Percentiles rank a stretch among this genome's conserved stretches.
These are phyloP conservation scores for Backusella westeae DNA, from an alignment of 192 early-diverging fungal species.

Conservation along the genomic window DNA sequence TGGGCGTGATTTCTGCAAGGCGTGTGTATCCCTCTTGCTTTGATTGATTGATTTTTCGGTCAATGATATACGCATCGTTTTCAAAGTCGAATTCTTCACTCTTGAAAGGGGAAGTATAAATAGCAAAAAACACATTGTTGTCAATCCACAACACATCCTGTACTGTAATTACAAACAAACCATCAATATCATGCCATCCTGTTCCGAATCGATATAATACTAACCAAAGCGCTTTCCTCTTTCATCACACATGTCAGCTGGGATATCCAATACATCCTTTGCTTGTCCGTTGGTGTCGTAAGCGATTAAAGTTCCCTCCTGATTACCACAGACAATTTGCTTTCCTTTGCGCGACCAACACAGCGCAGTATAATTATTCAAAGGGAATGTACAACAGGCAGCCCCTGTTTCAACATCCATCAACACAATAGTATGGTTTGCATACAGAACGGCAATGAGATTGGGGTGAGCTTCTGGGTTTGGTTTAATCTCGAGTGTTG, in stretches of 20 bases:
- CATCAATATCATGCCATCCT: neutral
- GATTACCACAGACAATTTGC: slow-evolving; percentile 76
- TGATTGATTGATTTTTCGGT: slow-evolving; percentile 42
- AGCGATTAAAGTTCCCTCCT: slow-evolving; percentile 58
- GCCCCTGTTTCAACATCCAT: slow-evolving; percentile 35
- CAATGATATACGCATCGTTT: slow-evolving; percentile 58
- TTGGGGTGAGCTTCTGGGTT: slow-evolving; percentile 54
- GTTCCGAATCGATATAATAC: neutral
- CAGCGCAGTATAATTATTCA: slow-evolving; percentile 49
- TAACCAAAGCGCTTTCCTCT: slow-evolving; percentile 24
- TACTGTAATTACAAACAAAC: slow-evolving; percentile 41
- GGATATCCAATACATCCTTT: slow-evolving; percentile 56
- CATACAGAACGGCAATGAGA: slow-evolving; percentile 51
- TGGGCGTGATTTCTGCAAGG: slow-evolving; percentile 56
- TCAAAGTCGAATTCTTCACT: slow-evolving; percentile 24
- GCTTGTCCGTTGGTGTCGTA: slow-evolving; percentile 58
- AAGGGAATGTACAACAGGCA: slow-evolving; percentile 32
- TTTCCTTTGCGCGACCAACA: slow-evolving; percentile 92
- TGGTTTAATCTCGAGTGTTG: slow-evolving; percentile 61
- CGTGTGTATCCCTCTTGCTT: slow-evolving; percentile 45
- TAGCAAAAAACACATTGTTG: slow-evolving; percentile 60
- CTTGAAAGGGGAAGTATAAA: slow-evolving; percentile 51
- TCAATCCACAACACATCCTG: slow-evolving; percentile 76
- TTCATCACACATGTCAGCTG: slow-evolving; percentile 27
- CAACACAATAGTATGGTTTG: slow-evolving; percentile 28